Base-by-base conservation (phyloP, 495 filamentous ascomycete genomes). In the Amniculicola lignicola region DNA sequence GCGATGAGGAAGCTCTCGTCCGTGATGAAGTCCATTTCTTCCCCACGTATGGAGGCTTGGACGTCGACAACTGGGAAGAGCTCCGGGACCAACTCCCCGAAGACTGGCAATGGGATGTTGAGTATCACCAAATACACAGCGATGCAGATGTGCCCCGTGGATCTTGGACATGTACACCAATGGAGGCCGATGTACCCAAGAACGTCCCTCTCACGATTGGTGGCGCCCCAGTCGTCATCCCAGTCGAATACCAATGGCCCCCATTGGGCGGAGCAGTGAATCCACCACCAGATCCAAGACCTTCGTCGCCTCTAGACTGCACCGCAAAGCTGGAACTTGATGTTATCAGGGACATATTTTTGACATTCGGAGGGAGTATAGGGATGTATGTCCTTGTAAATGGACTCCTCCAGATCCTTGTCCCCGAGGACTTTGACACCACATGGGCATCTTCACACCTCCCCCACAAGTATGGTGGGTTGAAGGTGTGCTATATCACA, bases 381-480 rank as follows among this genome's bases (percentile, higher is more conserved):
- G 53, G 53, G 1, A 49, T 57, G 18, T 57, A 57, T 23, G 6
- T 57, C 10, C 53, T 57, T 15, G 27, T 49, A 1, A 57, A 49
- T 25, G 53, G 43, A 1, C 43, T 57, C 3, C 31, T 57, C 4
- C 53, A 57, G 43, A 42, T 57, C 35, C 42, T 57, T 22, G 53
- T 57, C 9, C 7, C 33, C n/a, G 24, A 50, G 21, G 53, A 57
- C 1, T 57, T 57, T 18, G 53, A 57, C 22, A 57, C 25, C 1
- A 35, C 9, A 10, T 50, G 45, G 43, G 53, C 53, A 9, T 39
- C 44, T 3, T 57, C 53, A 6, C 43, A 57, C n/a, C 36, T 57
- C 3, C 53, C 53, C 29, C 43, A 57, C 37, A 57, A 57, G 24
- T 57, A 57, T 25, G 53, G 53, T 18, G 53, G 53, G 2, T 38